Base-by-base conservation (phyloP, 23 red algal species). In the Cyanidium caldarium region DNA sequence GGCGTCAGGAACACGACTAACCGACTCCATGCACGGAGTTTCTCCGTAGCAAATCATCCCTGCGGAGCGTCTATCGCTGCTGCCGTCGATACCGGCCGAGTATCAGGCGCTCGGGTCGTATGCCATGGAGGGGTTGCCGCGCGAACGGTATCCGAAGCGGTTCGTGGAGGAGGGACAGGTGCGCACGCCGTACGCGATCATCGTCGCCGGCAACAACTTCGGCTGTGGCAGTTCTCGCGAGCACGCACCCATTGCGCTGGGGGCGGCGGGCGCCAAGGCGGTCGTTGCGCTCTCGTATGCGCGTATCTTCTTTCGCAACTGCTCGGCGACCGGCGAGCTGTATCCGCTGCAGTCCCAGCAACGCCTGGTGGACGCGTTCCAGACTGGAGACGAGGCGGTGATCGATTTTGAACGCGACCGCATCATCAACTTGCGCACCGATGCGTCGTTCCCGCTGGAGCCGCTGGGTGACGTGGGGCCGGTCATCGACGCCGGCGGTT, bases 181-280 rank as follows among this genome's bases (percentile, higher is more conserved):
- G 34, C 33, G 35, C 35, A 87, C 82, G 2, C 30, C 75, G 20
- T 95, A 87, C 56, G 20, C 65, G n/a, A 95, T 95, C 80, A 87
- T 95, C 16, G 66, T 95, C 37, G 90, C 61, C 3, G 90, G 90
- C 1, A 39, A 87, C 1, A 95, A 95, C 73, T 95, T 95, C 75
- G 90, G 90, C 33, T 95, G 90, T 45, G 90, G 90, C 2, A 83
- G 77, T 2, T 81, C 73, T 33, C 45, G 90, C 20, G 90, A 95
- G 57, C 90, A 95, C 44, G 90, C 90, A 0, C 90, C 90, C 13
- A 86, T 95, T 65, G 90, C 90, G 14, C 70, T 95, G 34, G 90
- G 90, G 40, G 90, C 90, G 40, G 37, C 61, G 30, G 90, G 90
- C 37, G 90, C 73, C 37, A 80, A 72, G 42, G 86, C 70, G 2